These are phyloP conservation scores for Crithidia mellificae DNA, from an alignment of 208 protist species.

Conservation along the genomic window DNA sequence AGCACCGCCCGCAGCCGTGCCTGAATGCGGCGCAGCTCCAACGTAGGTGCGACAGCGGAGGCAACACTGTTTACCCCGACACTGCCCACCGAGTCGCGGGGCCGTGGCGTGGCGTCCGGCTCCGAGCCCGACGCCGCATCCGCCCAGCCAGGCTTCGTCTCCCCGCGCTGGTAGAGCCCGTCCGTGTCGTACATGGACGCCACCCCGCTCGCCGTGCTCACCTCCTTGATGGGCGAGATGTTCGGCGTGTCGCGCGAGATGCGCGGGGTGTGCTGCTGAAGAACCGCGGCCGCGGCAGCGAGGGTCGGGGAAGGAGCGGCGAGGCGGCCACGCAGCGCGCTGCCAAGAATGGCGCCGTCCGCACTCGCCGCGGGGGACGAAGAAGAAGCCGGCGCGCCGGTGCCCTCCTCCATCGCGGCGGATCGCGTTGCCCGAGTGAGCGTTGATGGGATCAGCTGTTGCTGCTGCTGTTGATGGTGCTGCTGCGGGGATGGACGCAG, in stretches of 20 bases:
- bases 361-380: neutral
- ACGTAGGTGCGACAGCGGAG: neutral
- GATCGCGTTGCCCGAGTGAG: neutral
- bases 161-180: conserved; percentile 8
- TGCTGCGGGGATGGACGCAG: conserved; percentile 2
- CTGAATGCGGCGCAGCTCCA: conserved; percentile 36
- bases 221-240: conserved; percentile 41
- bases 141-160: neutral
- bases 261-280: conserved; percentile 12
- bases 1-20: conserved; percentile 47
- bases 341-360: conserved; percentile 23
- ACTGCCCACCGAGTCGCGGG: neutral
- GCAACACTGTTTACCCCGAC: neutral
- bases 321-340: conserved; percentile 6
- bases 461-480: conserved; percentile 4
- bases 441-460: neutral
- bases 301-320: neutral
- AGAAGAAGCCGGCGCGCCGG: neutral
- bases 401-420: neutral
- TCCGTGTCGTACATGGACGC: conserved; percentile 26
- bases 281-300: neutral
- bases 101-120: neutral
- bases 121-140: neutral
- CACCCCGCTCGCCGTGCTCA: conserved; percentile 18
- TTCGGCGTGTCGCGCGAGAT: conserved; percentile 32